Evolutionary conservation across 495 filamentous ascomycete species (phyloP), one percentile per base, ranked within the genome.

Genomic region (Terfezia claveryi): DNA sequence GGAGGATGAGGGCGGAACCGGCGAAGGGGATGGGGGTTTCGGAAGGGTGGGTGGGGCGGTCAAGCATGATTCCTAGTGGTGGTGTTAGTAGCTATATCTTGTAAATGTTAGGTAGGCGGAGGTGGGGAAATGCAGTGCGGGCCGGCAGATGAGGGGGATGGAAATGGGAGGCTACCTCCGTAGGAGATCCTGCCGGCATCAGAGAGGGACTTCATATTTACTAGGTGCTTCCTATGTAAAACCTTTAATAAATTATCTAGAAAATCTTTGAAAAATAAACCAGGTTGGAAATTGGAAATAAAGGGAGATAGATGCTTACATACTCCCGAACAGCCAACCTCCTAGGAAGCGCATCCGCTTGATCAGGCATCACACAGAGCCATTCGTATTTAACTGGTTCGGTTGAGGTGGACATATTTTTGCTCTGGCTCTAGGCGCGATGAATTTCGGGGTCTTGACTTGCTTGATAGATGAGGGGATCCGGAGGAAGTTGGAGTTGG

Each of bases 341-440:
- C 71, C 82, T 82, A 52, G 73, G 70, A 60, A 81, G 66, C n/a
- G 69, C 73, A 5, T 76, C 81, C 0, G 73, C 73, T 58, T 80
- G 74, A 68, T 96, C 89, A 14, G 87, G 88, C 14, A 89, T 59
- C 54, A 94, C 80, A 60, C 87, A 81, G 10, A 96, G 74, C 79
- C 82, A 96, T 68, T 96, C 87, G 55, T 74, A 71, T 68, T 81
- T 80, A 53, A 66, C 65, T 54, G 69, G 64, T 10, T 61, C 52
- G 51, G 68, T 68, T 27, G 70, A 58, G 8, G 62, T 38, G n/a
- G 69, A 61, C 12, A 73, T 66, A 73, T 75, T 75, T 57, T 64
- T 68, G 51, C 60, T 46, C 41, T 12, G 7, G 41, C 7, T 27
- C 27, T 27, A 2, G 5, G 7, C 7, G 27, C 27, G 27, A 7